Evolutionary conservation across 2,329 filamentous ascomycete species (phyloP), one percentile per base, ranked within the genome.

Genomic region (Colletotrichum incanum): DNA sequence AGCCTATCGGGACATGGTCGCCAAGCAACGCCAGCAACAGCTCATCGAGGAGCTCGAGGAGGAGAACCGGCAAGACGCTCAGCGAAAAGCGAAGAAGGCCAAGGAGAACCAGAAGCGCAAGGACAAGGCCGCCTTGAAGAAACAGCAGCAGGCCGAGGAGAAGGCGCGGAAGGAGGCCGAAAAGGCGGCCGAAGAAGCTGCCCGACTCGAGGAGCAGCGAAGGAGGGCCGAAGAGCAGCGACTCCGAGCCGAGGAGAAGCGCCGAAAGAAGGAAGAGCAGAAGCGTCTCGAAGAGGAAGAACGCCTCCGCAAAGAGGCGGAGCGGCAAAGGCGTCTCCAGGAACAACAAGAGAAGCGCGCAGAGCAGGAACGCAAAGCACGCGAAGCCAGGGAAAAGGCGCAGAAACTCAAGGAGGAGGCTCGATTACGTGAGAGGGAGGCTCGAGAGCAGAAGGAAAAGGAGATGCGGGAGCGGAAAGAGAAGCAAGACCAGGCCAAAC

Each of bases 1-100:
- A 52, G 96, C 96, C n/a, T 99, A 99, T 84, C 93, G 95, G 81
- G 96, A 98, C 84, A 98, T 98, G 81, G 96, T 99, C 3, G 94
- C 96, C 23, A 92, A 93, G 77, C 96, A 99, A 84, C 93, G 96
- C 37, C 96, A 98, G 79, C 89, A 93, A 78, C 95, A 95, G 80
- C 91, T 99, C 28, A 87, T 99, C 34, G 93, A 98, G 80, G 96
- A 99, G 81, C 87, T 98, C 3, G 92, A 95, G 76, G 94, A 97
- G 79, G 96, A 99, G 81, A 90, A 90, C 74, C 90, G 91, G 67
- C 90, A 92, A 61, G 92, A 93, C 73, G 90, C 92, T 63, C 90
- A 96, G 81, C 93, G 93, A 74, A 95, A 96, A 80, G 95, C 94
- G 26, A 98, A 98, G 85, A 98, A 96, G 82, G 93, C 94, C 59